Percentiles rank a stretch among this genome's conserved stretches.
Evolutionary conservation across 75 land plant species (phyloP).

Genomic region (Picea glauca): DNA sequence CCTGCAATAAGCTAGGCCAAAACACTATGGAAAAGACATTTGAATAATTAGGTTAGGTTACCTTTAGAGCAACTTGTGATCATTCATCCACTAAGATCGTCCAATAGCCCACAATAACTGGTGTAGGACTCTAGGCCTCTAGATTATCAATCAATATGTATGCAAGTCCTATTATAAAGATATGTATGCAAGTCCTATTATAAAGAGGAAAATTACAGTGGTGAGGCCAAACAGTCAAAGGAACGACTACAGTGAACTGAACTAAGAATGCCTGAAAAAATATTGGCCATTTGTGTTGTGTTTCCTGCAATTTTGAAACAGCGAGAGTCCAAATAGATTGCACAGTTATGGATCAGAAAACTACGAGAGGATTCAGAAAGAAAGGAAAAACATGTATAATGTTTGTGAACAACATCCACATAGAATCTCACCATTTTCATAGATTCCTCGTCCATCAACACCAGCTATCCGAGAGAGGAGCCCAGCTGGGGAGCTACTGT

Average conservation of each 20-base stretch:
- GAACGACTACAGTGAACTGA: no score
- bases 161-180: neutral
- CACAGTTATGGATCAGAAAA: no score
- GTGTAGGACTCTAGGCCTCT: neutral
- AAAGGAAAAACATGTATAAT: neutral
- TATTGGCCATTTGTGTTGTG: no score
- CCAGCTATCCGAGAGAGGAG: neutral
- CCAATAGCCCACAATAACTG: neutral
- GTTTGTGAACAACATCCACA: neutral
- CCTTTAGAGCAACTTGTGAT: neutral
- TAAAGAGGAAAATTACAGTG: neutral
- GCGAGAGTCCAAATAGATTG: no score
- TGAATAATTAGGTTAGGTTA: neutral
- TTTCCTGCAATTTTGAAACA: no score
- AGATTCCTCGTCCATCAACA: slow-evolving; percentile 9
- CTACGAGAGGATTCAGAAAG: neutral
- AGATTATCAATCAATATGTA: neutral
- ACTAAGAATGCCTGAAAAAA: no score
- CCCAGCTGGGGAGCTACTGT: slow-evolving; percentile 11
- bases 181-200: no score
- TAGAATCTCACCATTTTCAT: slow-evolving; percentile 8
- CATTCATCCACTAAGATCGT: neutral
- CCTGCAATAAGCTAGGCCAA: neutral
- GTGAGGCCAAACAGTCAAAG: neutral
- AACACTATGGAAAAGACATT: neutral